Evolutionary conservation across 73 alveolate genomes (phyloP).

Genomic region (Uronychia setigera): DNA sequence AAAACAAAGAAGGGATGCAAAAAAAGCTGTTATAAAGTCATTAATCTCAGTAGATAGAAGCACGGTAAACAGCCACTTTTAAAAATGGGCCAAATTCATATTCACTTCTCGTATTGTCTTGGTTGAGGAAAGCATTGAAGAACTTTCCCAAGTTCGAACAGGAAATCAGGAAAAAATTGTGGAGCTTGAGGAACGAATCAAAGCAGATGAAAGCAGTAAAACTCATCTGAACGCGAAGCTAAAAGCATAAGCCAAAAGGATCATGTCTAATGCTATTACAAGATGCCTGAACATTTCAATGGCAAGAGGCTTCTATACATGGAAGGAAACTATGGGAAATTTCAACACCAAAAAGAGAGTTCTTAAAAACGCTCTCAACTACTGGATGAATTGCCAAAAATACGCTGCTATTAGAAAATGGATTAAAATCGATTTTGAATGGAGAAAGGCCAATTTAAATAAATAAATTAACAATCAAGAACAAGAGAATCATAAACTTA

Average conservation of each 20-base stretch:
- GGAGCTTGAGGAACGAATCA: slow-evolving; percentile 17
- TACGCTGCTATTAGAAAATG: slow-evolving; percentile 52
- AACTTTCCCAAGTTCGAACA: background rate
- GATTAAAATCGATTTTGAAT: slow-evolving; percentile 12
- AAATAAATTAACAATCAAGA: slow-evolving; percentile 11
- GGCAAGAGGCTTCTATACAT: slow-evolving; percentile 58
- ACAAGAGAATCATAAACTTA: slow-evolving; percentile 24
- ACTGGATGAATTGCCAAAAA: slow-evolving; percentile 23
- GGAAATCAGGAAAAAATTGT: slow-evolving; percentile 17
- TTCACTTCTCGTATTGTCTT: slow-evolving; percentile 18
- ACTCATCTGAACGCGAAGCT: slow-evolving; percentile 40
- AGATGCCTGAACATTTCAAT: slow-evolving; percentile 10
- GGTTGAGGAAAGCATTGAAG: slow-evolving; percentile 28
- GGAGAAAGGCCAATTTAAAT: slow-evolving; percentile 33
- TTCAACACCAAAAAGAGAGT: slow-evolving; percentile 13
- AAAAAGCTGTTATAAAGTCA: slow-evolving; percentile 13
- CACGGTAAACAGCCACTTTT: slow-evolving; percentile 18
- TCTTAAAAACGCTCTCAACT: slow-evolving; percentile 8
- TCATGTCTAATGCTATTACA: slow-evolving; percentile 44
- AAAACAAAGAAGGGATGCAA: slow-evolving; percentile 22
- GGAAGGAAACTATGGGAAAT: slow-evolving; percentile 36
- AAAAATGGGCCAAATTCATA: slow-evolving; percentile 27
- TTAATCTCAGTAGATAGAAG: slow-evolving; percentile 27
- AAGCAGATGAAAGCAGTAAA: slow-evolving; percentile 30
- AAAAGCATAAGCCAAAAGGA: slow-evolving; percentile 29